Conservation (phyloP, 73 alveolate genomes). For the Tetrahymena borealis region DNA sequence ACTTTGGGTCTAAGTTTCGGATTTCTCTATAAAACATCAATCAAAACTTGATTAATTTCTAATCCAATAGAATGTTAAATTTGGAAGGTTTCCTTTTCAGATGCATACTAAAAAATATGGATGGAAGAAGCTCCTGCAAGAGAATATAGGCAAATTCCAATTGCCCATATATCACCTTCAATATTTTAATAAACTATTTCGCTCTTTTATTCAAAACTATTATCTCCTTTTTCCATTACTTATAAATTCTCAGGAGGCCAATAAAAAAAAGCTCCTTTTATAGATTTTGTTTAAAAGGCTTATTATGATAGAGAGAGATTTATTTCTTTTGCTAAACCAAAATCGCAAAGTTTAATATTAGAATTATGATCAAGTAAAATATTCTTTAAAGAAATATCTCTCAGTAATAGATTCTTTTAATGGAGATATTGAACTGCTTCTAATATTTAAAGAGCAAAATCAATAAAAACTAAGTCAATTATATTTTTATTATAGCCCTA, state of each 20-base stretch:
- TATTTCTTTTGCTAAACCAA: not conserved
- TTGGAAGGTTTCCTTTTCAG: not conserved
- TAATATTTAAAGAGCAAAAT: not conserved
- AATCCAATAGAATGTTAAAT: not conserved
- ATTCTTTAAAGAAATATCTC: not conserved
- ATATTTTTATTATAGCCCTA: not conserved
- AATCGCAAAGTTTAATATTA: not conserved
- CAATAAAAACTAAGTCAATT: not conserved
- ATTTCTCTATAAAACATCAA: too few species aligned
- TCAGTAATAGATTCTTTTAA: not conserved
- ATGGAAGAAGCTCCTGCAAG: not conserved
- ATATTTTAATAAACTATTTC: not conserved
- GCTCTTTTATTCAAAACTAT: not conserved
- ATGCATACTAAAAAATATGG: too few species aligned
- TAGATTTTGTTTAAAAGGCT: not conserved
- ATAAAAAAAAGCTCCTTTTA: not conserved
- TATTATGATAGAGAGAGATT: not conserved
- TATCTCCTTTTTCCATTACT: too few species aligned
- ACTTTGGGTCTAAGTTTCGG: too few species aligned
- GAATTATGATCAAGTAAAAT: not conserved
- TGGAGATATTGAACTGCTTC: not conserved
- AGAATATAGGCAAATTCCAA: not conserved
- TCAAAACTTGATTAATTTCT: too few species aligned
- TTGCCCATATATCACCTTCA: not conserved
- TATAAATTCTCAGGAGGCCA: not conserved